Conservation (phyloP, 768 basidiomycete genomes). For the Roridomyces roridus region DNA sequence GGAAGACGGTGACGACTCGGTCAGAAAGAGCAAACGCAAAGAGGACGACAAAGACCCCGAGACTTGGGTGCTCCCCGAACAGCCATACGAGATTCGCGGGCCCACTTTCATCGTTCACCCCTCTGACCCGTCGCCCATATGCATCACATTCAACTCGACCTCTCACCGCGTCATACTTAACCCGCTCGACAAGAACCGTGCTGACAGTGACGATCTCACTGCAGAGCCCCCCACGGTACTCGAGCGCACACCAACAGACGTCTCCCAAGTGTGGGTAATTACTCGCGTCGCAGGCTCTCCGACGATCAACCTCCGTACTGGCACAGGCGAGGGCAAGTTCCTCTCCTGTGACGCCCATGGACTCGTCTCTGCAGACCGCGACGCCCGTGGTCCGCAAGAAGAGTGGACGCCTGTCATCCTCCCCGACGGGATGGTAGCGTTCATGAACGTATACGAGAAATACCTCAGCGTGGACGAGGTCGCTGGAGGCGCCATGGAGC, state of each 20-base stretch:
- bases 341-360: conserved; percentile 88
- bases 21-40: conserved; percentile 54
- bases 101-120: conserved; percentile 89
- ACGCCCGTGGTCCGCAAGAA: conserved; percentile 92
- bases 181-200: conserved; percentile 54
- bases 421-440: conserved; percentile 85
- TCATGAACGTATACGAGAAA: conserved; percentile 89
- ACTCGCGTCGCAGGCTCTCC: conserved; percentile 85
- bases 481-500: conserved; percentile 78
- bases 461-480: conserved; percentile 87
- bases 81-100: conserved; percentile 76
- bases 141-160: conserved; percentile 79
- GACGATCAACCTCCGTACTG: conserved; percentile 86
- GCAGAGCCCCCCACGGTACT: conserved; percentile 53
- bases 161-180: conserved; percentile 75
- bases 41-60: conserved; percentile 71
- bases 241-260: conserved; percentile 77
- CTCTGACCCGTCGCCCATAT: conserved; percentile 78
- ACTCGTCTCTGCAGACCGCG: conserved; percentile 81
- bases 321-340: conserved; percentile 90
- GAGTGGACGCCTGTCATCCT: conserved; percentile 90
- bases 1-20: conserved; percentile 54
- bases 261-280: conserved; percentile 90
- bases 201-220: conserved; percentile 50
- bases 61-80: conserved; percentile 81